Percentiles rank a stretch among this genome's conserved stretches.
Conservation (phyloP, 176 grass and related monocot species). For the Aegilops bicornis region DNA sequence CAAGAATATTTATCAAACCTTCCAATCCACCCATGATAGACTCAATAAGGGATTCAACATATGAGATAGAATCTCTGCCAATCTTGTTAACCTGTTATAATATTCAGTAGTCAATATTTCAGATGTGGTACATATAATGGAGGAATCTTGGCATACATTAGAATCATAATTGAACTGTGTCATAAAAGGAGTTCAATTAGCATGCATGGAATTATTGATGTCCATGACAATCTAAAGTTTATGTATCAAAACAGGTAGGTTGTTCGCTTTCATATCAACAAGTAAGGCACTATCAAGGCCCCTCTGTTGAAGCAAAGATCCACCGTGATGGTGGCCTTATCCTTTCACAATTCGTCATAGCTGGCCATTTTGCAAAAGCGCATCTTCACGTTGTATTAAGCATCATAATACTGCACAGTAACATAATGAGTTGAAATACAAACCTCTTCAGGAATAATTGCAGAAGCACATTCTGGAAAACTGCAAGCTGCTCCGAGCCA, state of each 20-base stretch:
- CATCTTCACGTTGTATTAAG: not conserved
- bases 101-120: constrained; percentile 25
- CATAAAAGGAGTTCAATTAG: not conserved
- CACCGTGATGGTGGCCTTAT: not conserved
- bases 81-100: constrained; percentile 78
- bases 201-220: constrained; percentile 19
- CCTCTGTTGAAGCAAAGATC: constrained; percentile 21
- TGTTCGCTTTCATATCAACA: constrained; percentile 8
- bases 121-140: not conserved
- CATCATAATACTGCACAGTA: constrained; percentile 9
- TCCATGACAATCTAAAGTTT: constrained; percentile 3
- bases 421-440: constrained; percentile 30
- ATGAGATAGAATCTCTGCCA: constrained; percentile 90
- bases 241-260: not conserved
- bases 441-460: constrained; percentile 91
- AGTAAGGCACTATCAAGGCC: not conserved
- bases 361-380: constrained; percentile 15
- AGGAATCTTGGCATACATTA: not conserved
- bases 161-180: not conserved
- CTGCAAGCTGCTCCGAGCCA: constrained; percentile 98
- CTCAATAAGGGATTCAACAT: constrained; percentile 95
- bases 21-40: constrained; percentile 99
- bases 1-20: constrained; percentile 98
- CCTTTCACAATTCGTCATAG: constrained; percentile 14
- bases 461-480: constrained; percentile 97